Conservation (phyloP, 306 rosid genomes). For the Heteromeles arbutifolia region DNA sequence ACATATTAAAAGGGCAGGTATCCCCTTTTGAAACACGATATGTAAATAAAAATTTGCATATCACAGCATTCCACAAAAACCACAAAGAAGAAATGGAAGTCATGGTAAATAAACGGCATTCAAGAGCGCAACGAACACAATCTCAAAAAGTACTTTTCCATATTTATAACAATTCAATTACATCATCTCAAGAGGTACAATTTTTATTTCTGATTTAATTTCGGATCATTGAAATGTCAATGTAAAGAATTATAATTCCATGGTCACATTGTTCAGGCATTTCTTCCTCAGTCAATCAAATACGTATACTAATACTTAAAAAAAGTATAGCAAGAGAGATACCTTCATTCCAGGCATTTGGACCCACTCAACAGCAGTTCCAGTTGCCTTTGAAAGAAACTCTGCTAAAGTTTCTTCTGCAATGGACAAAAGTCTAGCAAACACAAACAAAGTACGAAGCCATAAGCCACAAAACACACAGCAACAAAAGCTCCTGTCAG, state of each 20-base stretch:
- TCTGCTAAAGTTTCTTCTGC: constrained; percentile 99
- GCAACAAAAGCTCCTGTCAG: constrained; percentile 22
- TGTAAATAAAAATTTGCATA: background rate
- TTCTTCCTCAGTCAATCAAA: background rate
- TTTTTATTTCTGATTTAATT: background rate
- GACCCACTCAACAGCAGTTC: constrained; percentile 99
- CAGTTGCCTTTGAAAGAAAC: constrained; percentile 99
- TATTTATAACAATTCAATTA: background rate
- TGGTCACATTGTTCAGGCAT: background rate
- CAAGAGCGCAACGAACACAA: background rate
- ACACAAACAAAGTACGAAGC: constrained; percentile 27
- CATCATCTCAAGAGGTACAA: background rate
- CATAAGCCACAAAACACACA: constrained; percentile 35
- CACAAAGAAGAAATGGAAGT: background rate
- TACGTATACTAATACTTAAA: background rate
- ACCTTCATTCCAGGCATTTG: constrained; percentile 99
- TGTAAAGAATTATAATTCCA: background rate
- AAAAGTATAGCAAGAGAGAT: background rate
- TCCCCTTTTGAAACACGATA: background rate
- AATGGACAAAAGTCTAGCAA: constrained; percentile 96
- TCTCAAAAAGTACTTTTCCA: background rate
- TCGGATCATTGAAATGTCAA: background rate
- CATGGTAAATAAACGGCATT: background rate
- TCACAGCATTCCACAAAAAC: background rate
- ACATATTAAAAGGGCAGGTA: background rate